Conservation (phyloP, 352 stramenopile species). For the Phytophthora gonapodyides region DNA sequence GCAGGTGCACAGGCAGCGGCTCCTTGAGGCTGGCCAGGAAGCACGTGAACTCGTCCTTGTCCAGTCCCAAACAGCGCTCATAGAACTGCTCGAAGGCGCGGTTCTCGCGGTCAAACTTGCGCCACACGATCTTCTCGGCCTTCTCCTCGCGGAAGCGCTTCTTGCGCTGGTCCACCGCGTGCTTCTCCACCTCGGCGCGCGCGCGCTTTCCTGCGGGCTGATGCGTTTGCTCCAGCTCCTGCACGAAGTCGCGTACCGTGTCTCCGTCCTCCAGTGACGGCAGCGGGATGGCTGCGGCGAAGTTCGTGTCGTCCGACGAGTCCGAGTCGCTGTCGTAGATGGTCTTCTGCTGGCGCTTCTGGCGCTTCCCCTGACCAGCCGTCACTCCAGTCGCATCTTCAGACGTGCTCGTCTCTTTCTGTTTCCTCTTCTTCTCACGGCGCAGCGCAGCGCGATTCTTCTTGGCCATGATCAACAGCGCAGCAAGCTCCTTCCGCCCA, state of each 20-base stretch:
- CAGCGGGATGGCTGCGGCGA: conserved; percentile 49
- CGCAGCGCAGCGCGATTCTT: conserved; percentile 48
- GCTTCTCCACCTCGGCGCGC: conserved; percentile 57
- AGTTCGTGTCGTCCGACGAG: conserved; percentile 41
- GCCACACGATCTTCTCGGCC: conserved; percentile 87
- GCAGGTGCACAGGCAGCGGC: conserved; percentile 83
- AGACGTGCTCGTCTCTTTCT: conserved; percentile 17
- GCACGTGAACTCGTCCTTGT: conserved; percentile 70
- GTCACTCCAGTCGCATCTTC: neutral
- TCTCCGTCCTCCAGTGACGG: conserved; percentile 66
- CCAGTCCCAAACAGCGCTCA: conserved; percentile 65
- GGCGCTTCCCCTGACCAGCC: neutral
- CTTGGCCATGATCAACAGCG: conserved; percentile 30
- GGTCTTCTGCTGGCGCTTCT: conserved; percentile 30
- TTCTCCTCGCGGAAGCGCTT: conserved; percentile 66
- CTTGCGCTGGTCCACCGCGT: conserved; percentile 57
- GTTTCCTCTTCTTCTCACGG: conserved; percentile 50
- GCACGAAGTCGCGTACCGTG: conserved; percentile 67
- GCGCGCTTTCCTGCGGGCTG: conserved; percentile 50
- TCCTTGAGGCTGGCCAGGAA: conserved; percentile 83
- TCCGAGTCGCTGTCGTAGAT: conserved; percentile 53
- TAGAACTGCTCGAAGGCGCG: conserved; percentile 86
- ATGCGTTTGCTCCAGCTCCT: conserved; percentile 42
- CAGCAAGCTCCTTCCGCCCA: neutral
- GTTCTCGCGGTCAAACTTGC: conserved; percentile 88